Evolutionary conservation across 495 filamentous ascomycete species (phyloP).

Genomic region (Daldinia concentrica): DNA sequence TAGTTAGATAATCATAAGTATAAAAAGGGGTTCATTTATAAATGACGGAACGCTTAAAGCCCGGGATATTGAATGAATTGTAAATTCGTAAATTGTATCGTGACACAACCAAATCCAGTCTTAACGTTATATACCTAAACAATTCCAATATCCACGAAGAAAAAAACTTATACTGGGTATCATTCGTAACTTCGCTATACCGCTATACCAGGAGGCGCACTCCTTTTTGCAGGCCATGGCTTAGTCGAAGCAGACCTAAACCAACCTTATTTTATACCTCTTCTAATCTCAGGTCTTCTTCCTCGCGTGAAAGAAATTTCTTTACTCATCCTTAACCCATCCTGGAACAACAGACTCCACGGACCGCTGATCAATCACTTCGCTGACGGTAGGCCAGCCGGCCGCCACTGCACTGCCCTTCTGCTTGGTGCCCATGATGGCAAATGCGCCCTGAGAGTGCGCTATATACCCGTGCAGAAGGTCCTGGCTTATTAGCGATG

Average conservation of each 20-base stretch:
- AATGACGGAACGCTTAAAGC: no score
- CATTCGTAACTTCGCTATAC: conserved; percentile 33
- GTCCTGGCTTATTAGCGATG: conserved; percentile 80
- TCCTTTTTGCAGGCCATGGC: background rate
- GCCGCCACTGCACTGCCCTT: conserved; percentile 58
- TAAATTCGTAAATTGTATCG: background rate
- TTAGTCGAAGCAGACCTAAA: background rate
- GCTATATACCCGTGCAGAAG: conserved; percentile 89
- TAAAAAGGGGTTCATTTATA: no score
- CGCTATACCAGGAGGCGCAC: conserved; percentile 1
- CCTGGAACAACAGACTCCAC: conserved; percentile 31
- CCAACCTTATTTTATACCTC: background rate
- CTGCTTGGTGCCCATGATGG: conserved; percentile 79
- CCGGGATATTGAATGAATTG: background rate
- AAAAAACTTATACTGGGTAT: conserved; percentile 25
- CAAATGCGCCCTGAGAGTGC: conserved; percentile 76
- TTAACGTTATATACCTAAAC: background rate
- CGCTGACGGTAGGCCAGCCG: conserved; percentile 53
- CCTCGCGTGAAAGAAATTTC: background rate
- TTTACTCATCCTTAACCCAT: conserved; percentile 29
- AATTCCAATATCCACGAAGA: background rate
- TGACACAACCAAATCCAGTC: background rate
- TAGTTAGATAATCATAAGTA: no score
- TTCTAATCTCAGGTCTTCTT: background rate
- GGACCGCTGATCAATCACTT: conserved; percentile 28